Evolutionary conservation across 768 basidiomycete genomes (phyloP), one percentile per base, ranked within the genome.

Genomic region (Pleurotus salmoneostramineus): DNA sequence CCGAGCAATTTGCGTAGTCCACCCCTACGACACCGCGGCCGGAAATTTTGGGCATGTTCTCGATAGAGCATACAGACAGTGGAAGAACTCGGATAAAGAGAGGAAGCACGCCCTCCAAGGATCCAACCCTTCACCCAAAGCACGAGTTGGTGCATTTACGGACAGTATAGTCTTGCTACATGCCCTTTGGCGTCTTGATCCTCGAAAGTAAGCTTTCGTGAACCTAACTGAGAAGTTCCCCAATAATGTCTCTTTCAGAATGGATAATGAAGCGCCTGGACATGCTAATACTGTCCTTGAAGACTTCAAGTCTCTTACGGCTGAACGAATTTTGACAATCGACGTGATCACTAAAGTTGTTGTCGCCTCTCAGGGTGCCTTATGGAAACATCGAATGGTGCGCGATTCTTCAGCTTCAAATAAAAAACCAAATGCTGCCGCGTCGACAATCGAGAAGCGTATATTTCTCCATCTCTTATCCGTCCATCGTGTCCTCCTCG

Each of bases 361-460:
- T 50, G 80, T 90, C 33, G 79, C 93, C 40, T 79, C 87, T 0
- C 83, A 96, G 60, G 88, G 91, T 34, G 89, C 91, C 0, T 77
- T 95, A 10, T 96, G 92, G 89, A 89, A 88, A 61, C 83, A 91
- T 59, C 82, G 89, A 31, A 88, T 92, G 82, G 76, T 86, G 62
- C 87, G 85, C 47, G 79, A 83, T 34, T 61, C 74, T 43, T 61
- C 69, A 4, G 60, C 62, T 44, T 55, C 66, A 42, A 68, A 65
- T n/a, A 66, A 63, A 21, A 64, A 61, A 50, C 47, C 65, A 45
- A 68, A 60, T 12, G 68, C 66, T 58, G 63, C 71, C 33, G 60
- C 71, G 50, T 65, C 71, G 58, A 68, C 74, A 33, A 74, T 84
- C 31, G 92, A 94, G 70, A 80, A 83, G 59, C 79, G 80, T 34